phyloP scores from a whole-genome alignment of 345 rosid species.

The Fremontodendron californicum region DNA sequence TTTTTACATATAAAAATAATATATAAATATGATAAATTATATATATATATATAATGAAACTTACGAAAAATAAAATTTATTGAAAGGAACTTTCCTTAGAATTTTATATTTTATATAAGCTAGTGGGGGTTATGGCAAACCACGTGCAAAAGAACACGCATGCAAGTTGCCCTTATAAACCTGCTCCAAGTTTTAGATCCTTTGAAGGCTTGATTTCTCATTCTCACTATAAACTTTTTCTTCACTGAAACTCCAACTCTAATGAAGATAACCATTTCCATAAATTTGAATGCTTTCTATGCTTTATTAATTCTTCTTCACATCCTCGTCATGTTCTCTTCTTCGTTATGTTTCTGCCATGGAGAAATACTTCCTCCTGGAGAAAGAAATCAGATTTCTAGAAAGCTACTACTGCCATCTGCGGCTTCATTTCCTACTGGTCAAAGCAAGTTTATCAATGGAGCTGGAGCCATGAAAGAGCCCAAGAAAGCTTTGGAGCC shows the following conservation, averaged over 20 bases:
- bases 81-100: no score
- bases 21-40: no score
- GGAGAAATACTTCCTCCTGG: slow-evolving; percentile 1
- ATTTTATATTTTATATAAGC: not conserved
- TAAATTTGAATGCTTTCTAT: slow-evolving; percentile 14
- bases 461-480: slow-evolving; percentile 21
- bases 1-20: no score
- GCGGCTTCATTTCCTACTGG: slow-evolving; percentile 17
- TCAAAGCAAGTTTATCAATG: slow-evolving; percentile 1
- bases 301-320: slow-evolving; percentile 24
- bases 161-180: slow-evolving; percentile 18
- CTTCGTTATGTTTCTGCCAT: slow-evolving; percentile 22
- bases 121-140: not conserved
- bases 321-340: slow-evolving; percentile 13
- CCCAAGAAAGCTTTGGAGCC: slow-evolving; percentile 50
- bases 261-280: slow-evolving; percentile 37
- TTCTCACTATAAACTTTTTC: not conserved
- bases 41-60: no score
- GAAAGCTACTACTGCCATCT: slow-evolving; percentile 20
- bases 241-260: not conserved
- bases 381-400: not conserved
- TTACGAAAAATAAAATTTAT: no score
- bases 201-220: slow-evolving; percentile 1
- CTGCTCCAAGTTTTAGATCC: slow-evolving; percentile 6
- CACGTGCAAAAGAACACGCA: slow-evolving; percentile 26